Percentiles rank a stretch among this genome's conserved stretches.
phyloP scores from a whole-genome alignment of 768 basidiomycete species.

The Rhodotorula graminis region DNA sequence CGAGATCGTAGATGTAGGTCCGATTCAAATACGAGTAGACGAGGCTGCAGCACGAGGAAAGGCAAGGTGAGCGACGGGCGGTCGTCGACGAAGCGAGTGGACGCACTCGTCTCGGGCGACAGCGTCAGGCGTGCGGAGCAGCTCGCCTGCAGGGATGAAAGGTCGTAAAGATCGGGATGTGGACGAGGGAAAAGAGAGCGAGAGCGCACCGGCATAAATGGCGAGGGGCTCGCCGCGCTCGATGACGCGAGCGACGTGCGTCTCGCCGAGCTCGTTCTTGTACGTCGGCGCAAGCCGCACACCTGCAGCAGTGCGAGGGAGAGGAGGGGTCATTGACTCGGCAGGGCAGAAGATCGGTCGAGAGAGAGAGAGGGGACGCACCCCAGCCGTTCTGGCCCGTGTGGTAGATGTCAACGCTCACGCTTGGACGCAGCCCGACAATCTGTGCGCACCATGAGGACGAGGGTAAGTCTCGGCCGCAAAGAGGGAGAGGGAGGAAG shows the following conservation, averaged over 20 bases:
- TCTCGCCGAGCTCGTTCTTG: background rate
- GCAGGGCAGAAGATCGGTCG: background rate
- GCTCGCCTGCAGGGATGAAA: slow-evolving; percentile 23
- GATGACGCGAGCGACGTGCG: background rate
- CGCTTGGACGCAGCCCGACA: background rate
- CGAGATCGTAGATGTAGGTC: slow-evolving; percentile 28
- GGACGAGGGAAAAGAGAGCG: background rate
- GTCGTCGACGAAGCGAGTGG: background rate
- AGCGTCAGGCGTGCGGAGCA: background rate
- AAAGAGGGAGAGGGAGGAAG: background rate
- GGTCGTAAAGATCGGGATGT: no score
- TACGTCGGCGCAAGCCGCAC: slow-evolving; percentile 1
- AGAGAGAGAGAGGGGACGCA: background rate
- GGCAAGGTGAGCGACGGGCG: no score
- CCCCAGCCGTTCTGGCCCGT: slow-evolving; percentile 18
- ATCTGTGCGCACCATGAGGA: background rate
- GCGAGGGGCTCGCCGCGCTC: slow-evolving; percentile 12
- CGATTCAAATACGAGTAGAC: slow-evolving; percentile 1
- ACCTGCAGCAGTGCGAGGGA: background rate
- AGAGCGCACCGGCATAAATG: slow-evolving; percentile 13
- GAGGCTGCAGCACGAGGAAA: background rate
- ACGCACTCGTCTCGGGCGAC: background rate
- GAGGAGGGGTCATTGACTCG: no score
- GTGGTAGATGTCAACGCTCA: slow-evolving; percentile 18
- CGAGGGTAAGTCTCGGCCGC: no score